Conservation (phyloP, 2,329 filamentous ascomycete genomes). For the Apiospora malaysiana region DNA sequence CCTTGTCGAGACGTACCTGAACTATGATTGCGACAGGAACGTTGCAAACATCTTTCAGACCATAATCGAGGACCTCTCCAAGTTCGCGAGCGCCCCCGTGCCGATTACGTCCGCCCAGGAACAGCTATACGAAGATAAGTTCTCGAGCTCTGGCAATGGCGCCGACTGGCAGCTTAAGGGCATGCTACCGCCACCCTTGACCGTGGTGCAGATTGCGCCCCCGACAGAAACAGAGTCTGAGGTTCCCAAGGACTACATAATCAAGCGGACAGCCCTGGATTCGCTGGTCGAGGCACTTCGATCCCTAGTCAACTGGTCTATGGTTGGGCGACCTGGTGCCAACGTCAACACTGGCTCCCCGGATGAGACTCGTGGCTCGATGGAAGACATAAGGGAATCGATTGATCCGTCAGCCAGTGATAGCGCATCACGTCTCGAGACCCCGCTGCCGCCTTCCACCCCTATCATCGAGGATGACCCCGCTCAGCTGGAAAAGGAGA, state of each 20-base stretch:
- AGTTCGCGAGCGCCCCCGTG: conserved; percentile 81
- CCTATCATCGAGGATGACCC: conserved; percentile 86
- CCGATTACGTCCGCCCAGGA: conserved; percentile 78
- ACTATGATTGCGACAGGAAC: conserved; percentile 96
- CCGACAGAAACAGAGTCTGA: conserved; percentile 67
- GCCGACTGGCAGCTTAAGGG: conserved; percentile 86
- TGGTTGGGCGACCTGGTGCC: conserved; percentile 67
- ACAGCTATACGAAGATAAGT: conserved; percentile 83
- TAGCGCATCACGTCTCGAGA: conserved; percentile 66
- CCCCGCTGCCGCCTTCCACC: conserved; percentile 66
- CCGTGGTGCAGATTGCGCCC: conserved; percentile 74
- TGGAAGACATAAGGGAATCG: conserved; percentile 68
- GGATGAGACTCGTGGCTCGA: conserved; percentile 60
- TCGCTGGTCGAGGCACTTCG: conserved; percentile 86
- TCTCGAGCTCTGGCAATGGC: conserved; percentile 62
- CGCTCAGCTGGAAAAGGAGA: conserved; percentile 90
- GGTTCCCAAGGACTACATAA: conserved; percentile 85
- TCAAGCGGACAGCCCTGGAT: conserved; percentile 90
- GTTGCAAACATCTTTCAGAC: conserved; percentile 97
- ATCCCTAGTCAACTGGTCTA: conserved; percentile 92
- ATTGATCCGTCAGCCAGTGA: conserved; percentile 73
- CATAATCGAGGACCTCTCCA: conserved; percentile 91
- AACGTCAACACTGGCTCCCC: conserved; percentile 55
- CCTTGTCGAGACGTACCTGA: conserved; percentile 93
- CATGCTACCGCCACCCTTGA: conserved; percentile 86